phyloP scores from a whole-genome alignment of 352 stramenopile genomes.

The Phytophthora citrophthora region DNA sequence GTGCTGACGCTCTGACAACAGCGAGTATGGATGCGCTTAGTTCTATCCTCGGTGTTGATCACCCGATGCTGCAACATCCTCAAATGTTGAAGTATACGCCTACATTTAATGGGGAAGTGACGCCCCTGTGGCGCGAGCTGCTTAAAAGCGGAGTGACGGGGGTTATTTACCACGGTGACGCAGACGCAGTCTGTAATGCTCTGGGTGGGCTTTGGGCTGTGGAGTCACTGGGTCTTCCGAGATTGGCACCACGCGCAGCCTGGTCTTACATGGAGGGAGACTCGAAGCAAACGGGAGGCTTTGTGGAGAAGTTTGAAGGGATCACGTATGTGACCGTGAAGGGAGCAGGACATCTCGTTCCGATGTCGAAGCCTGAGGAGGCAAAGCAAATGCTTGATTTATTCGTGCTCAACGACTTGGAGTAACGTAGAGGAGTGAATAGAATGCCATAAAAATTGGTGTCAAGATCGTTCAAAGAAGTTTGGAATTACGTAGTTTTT shows the following conservation, averaged over 20 bases:
- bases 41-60: constrained; percentile 43
- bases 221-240: constrained; percentile 62
- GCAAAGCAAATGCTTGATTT: constrained; percentile 76
- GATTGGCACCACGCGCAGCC: constrained; percentile 39
- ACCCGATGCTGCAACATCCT: constrained; percentile 35
- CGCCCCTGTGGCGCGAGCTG: constrained; percentile 62
- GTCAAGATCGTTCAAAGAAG: not conserved
- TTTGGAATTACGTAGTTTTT: too few species aligned
- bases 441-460: constrained; percentile 1
- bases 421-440: constrained; percentile 20
- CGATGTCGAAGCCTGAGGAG: constrained; percentile 75
- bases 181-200: constrained; percentile 74
- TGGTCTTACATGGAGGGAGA: constrained; percentile 51
- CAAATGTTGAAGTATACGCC: constrained; percentile 59
- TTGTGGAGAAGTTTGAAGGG: constrained; percentile 83
- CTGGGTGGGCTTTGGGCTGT: constrained; percentile 73
- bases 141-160: constrained; percentile 50
- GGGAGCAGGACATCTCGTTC: constrained; percentile 91
- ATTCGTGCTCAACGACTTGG: constrained; percentile 62
- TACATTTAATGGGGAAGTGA: constrained; percentile 55
- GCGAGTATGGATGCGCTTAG: constrained; percentile 42
- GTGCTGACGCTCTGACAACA: constrained; percentile 51
- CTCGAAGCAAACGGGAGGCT: constrained; percentile 80
- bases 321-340: constrained; percentile 92
- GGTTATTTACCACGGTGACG: constrained; percentile 82